These are phyloP conservation scores for Gomphus sp. DNA, from an alignment of 1,284 basidiomycete genomes.

Conservation along the genomic window DNA sequence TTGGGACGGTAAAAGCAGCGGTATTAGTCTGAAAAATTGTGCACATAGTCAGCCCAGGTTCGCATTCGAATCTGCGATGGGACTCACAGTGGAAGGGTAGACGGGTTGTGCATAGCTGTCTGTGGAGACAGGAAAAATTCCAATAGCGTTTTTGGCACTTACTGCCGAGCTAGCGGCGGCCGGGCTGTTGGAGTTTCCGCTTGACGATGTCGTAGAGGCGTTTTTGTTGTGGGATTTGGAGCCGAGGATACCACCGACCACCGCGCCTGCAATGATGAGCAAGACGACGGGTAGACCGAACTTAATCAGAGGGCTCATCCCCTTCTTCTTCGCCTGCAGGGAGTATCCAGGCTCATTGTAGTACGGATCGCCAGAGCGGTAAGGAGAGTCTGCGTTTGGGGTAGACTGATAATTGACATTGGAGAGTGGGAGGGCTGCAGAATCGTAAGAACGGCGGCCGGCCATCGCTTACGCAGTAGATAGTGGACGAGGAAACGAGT, in stretches of 20 bases:
- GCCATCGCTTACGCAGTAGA: background rate
- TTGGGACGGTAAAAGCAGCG: slow-evolving; percentile 69
- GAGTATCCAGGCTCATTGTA: slow-evolving; percentile 61
- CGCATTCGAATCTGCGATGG: slow-evolving; percentile 1
- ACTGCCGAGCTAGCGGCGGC: slow-evolving; percentile 42
- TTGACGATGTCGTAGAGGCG: slow-evolving; percentile 22
- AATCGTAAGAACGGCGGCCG: slow-evolving; percentile 8
- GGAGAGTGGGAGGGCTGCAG: slow-evolving; percentile 9
- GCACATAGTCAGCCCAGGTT: background rate
- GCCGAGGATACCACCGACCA: slow-evolving; percentile 73
- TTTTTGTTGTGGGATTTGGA: slow-evolving; percentile 12
- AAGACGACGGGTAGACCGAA: slow-evolving; percentile 56
- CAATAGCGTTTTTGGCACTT: slow-evolving; percentile 51
- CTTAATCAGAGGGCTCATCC: slow-evolving; percentile 50
- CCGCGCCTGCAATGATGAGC: slow-evolving; percentile 62
- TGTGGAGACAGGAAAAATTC: slow-evolving; percentile 66
- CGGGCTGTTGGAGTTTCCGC: slow-evolving; percentile 18
- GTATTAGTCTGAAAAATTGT: slow-evolving; percentile 56
- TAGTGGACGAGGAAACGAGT: background rate
- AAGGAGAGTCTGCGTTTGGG: slow-evolving; percentile 26
- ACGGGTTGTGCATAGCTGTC: slow-evolving; percentile 71
- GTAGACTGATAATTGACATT: slow-evolving; percentile 5
- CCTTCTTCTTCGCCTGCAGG: slow-evolving; percentile 28
- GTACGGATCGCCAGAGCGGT: slow-evolving; percentile 52
- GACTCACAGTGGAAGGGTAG: slow-evolving; percentile 78